phyloP scores from a whole-genome alignment of 371 early-diverging fungal species.

The Entomophthora muscae region DNA sequence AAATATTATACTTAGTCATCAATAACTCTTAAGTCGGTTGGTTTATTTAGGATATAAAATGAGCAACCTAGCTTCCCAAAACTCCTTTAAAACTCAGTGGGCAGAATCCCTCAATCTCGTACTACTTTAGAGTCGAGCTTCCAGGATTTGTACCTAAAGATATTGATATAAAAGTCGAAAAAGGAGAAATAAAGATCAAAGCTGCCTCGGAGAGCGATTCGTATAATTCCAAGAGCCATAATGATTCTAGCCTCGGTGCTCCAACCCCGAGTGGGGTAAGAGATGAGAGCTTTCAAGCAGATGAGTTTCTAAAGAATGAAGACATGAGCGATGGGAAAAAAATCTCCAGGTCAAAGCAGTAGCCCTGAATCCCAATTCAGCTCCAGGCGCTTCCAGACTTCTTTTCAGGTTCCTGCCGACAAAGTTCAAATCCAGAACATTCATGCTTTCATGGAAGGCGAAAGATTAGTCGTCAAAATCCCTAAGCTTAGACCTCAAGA shows the following conservation, averaged over 20 bases:
- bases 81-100: too few species aligned
- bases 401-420: background rate
- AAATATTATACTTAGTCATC: too few species aligned
- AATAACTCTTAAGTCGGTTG: too few species aligned
- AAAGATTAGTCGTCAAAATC: background rate
- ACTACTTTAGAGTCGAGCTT: background rate
- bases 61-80: too few species aligned
- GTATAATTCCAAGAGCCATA: too few species aligned
- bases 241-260: too few species aligned
- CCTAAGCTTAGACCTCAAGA: background rate
- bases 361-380: too few species aligned
- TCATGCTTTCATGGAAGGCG: background rate
- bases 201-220: background rate
- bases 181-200: background rate
- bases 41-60: too few species aligned
- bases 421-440: background rate
- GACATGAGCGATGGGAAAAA: background rate
- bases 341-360: background rate
- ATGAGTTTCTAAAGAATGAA: background rate
- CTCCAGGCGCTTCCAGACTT: too few species aligned
- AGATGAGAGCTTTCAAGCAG: too few species aligned
- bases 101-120: background rate
- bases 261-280: too few species aligned
- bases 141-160: background rate
- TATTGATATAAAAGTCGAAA: background rate